Conservation (phyloP, 257 asterid species). For the Misopates orontium region DNA sequence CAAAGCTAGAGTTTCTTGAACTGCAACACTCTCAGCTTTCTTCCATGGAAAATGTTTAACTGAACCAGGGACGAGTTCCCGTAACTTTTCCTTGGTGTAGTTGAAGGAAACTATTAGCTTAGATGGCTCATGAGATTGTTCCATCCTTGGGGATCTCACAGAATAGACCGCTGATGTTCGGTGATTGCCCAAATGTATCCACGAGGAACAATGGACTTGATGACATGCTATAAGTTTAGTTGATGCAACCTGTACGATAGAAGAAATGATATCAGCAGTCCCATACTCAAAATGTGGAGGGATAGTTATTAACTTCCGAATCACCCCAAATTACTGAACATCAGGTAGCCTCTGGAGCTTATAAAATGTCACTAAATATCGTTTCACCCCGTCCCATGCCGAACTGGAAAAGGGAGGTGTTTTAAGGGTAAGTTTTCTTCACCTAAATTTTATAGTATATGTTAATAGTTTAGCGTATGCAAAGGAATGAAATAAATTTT, state of each 20-base stretch:
- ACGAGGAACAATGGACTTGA: slow-evolving; percentile 21
- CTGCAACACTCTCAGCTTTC: slow-evolving; percentile 46
- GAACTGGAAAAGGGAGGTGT: no score
- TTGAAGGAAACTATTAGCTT: slow-evolving; percentile 35
- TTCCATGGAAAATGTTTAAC: slow-evolving; percentile 60
- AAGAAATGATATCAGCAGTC: not conserved
- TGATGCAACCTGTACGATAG: slow-evolving; percentile 36
- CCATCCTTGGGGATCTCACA: slow-evolving; percentile 36
- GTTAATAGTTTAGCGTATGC: no score
- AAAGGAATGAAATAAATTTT: no score
- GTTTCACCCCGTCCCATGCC: no score
- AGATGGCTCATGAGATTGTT: slow-evolving; percentile 34
- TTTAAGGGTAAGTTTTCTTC: no score
- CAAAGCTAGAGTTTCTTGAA: slow-evolving; percentile 33
- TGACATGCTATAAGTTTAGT: slow-evolving; percentile 26
- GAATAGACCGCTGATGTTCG: slow-evolving; percentile 39
- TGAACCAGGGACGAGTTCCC: slow-evolving; percentile 43
- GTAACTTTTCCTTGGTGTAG: slow-evolving; percentile 35
- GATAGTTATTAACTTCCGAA: no score
- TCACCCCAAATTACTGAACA: no score
- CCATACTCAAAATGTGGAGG: not conserved
- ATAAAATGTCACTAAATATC: no score
- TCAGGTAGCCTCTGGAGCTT: no score
- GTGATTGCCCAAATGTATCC: slow-evolving; percentile 16
- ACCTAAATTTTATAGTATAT: no score